Evolutionary conservation across 2,329 filamentous ascomycete species (phyloP).

Genomic region (Sporothrix schenckii): DNA sequence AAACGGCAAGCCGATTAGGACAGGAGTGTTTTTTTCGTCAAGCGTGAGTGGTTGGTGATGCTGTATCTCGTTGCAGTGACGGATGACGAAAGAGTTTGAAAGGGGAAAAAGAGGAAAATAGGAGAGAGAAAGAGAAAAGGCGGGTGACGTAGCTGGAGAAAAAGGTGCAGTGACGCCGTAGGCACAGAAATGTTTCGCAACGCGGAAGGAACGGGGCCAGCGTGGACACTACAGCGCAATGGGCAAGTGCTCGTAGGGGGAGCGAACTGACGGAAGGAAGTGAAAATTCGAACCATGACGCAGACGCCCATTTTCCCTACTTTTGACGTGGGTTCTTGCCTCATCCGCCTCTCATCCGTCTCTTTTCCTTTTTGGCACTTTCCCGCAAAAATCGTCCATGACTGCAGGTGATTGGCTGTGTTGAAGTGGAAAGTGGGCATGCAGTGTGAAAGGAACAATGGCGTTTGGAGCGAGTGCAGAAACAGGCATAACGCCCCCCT

Average conservation of each 20-base stretch:
- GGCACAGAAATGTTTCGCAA: conserved; percentile 29
- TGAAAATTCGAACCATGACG: conserved; percentile 28
- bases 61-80: conserved; percentile 21
- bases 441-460: conserved; percentile 25
- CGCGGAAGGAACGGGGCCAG: conserved; percentile 23
- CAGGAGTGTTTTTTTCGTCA: background rate
- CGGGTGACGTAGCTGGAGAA: conserved; percentile 39
- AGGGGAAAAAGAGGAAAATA: conserved; percentile 29
- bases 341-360: background rate
- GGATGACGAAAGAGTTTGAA: conserved; percentile 32
- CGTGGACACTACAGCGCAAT: conserved; percentile 17
- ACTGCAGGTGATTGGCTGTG: background rate
- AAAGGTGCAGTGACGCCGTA: conserved; percentile 31
- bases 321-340: background rate
- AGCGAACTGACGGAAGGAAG: background rate
- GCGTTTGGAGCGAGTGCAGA: conserved; percentile 26
- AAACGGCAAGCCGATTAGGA: conserved; percentile 23
- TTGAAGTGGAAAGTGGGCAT: background rate
- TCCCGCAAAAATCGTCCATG: background rate
- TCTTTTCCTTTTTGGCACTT: conserved; percentile 1
- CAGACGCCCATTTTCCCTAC: conserved; percentile 25
- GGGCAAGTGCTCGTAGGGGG: conserved; percentile 12
- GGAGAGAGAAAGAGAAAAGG: conserved; percentile 1
- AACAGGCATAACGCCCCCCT: conserved; percentile 21
- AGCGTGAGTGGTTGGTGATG: conserved; percentile 27